A percentile compares a stretch with the other conserved stretches of the same genome.
Evolutionary conservation across 768 basidiomycete genomes (phyloP).

Genomic region (Mycena venus): DNA sequence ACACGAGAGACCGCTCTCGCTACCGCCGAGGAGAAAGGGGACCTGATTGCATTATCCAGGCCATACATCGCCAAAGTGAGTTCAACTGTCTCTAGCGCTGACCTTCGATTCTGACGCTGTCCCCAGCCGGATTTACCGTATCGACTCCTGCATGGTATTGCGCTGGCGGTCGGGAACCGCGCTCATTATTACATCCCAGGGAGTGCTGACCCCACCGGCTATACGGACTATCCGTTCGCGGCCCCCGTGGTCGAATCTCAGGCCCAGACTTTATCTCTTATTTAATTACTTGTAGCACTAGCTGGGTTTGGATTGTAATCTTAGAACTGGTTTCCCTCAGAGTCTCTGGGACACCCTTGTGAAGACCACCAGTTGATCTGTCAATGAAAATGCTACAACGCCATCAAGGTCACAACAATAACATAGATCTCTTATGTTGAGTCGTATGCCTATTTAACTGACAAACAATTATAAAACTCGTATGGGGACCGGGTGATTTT

Average conservation of each 20-base stretch:
- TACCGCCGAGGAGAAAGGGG: constrained; percentile 44
- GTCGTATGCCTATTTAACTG: no score
- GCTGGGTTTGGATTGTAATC: background rate
- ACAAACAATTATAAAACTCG: no score
- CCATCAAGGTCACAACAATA: no score
- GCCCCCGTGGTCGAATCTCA: background rate
- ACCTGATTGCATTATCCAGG: constrained; percentile 52
- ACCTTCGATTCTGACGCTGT: background rate
- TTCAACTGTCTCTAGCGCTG: background rate
- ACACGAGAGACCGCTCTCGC: constrained; percentile 44
- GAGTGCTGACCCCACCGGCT: constrained; percentile 40
- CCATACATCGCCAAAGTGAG: constrained; percentile 54
- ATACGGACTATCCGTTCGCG: constrained; percentile 45
- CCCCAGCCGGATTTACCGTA: constrained; percentile 46
- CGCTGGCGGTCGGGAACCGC: constrained; percentile 39
- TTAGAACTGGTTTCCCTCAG: background rate
- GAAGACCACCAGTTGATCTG: no score
- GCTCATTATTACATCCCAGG: constrained; percentile 41
- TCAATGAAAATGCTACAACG: no score
- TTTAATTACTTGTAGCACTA: background rate
- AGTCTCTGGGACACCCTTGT: background rate
- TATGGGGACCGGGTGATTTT: no score
- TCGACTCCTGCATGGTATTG: constrained; percentile 30
- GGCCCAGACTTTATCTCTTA: background rate
- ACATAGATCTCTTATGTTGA: no score